Conservation (phyloP, 768 basidiomycete genomes). For the Chlorophyllum brunneum region DNA sequence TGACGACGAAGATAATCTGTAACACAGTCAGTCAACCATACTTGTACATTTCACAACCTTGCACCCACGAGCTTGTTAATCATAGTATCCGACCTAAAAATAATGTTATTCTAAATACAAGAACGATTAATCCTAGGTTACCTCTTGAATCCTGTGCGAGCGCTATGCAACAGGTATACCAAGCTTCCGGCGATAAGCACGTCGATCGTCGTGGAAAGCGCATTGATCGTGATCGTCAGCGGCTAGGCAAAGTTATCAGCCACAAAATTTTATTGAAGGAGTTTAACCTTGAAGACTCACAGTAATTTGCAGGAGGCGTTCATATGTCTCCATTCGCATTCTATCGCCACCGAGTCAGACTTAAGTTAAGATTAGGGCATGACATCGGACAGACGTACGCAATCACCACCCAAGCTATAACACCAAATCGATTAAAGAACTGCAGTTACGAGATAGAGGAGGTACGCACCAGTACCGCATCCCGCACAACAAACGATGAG, state of each 20-base stretch:
- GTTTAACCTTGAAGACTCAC: conserved; percentile 20
- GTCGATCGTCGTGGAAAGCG: conserved; percentile 42
- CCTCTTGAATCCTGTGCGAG: conserved; percentile 51
- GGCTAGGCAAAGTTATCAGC: conserved; percentile 23
- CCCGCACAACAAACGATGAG: conserved; percentile 30
- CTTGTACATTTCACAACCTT: not conserved
- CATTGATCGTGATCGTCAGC: conserved; percentile 50
- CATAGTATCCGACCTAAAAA: conserved; percentile 41
- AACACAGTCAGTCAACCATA: not conserved
- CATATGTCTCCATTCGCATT: conserved; percentile 34
- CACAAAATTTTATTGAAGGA: not conserved
- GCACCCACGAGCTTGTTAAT: conserved; percentile 41
- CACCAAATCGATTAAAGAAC: not conserved
- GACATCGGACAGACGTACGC: conserved; percentile 27
- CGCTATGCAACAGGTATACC: conserved; percentile 39
- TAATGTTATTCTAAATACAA: not conserved
- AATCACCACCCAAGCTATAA: conserved; percentile 36
- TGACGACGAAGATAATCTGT: conserved; percentile 52
- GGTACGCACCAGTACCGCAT: conserved; percentile 30
- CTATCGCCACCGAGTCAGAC: conserved; percentile 16
- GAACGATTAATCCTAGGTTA: conserved; percentile 11
- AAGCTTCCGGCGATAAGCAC: conserved; percentile 46
- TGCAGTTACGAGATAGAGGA: not conserved
- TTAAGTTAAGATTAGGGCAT: not conserved
- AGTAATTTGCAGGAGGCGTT: conserved; percentile 29